Evolutionary conservation across 2,329 filamentous ascomycete species (phyloP), one percentile per base, ranked within the genome.

Genomic region (Diaporthe destruens): DNA sequence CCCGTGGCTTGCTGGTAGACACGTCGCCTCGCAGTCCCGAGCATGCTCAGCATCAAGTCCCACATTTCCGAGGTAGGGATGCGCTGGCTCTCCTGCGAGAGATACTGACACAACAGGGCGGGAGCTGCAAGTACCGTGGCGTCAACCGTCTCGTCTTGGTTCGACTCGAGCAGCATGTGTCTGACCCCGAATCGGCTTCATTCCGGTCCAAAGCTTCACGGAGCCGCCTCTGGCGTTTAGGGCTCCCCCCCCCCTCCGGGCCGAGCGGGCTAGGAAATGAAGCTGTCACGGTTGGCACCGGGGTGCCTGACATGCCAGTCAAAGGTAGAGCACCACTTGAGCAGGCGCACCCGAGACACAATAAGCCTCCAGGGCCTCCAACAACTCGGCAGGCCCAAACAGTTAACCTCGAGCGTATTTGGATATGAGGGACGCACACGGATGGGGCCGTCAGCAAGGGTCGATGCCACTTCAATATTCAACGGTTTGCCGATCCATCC

Each of bases 381-480:
- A 65, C 29, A 36, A 12, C 29, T 51, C 34, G 61, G 44, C 47
- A 36, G 61, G 32, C 14, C 29, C 32, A 39, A 39, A 51, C 36
- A 6, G 18, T 32, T 36, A 65, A 65, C 16, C 23, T 51, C 61
- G 20, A 65, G 12, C 8, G 49, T 34, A 20, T 29, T 29, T 20
- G 44, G 61, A 29, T 29, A 29, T n/a, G n/a, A n/a, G n/a, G n/a
- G n/a, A n/a, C n/a, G 29, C 59, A 51, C 34, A 18, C 6, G 32
- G 61, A 65, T 32, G 59, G 59, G 44, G 59, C 61, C 42, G 61
- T 8, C n/a, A 51, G 61, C 61, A 65, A 65, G 61, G 61, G 61
- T 65, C 44, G 32, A 51, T 29, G 61, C 61, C 61, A 65, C 61
- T 65, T 36, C 61, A 65, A 51, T 51, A 65, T 65, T 32, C 34